phyloP scores from a whole-genome alignment of 306 rosid species.

The Dalbergia cochinchinensis region DNA sequence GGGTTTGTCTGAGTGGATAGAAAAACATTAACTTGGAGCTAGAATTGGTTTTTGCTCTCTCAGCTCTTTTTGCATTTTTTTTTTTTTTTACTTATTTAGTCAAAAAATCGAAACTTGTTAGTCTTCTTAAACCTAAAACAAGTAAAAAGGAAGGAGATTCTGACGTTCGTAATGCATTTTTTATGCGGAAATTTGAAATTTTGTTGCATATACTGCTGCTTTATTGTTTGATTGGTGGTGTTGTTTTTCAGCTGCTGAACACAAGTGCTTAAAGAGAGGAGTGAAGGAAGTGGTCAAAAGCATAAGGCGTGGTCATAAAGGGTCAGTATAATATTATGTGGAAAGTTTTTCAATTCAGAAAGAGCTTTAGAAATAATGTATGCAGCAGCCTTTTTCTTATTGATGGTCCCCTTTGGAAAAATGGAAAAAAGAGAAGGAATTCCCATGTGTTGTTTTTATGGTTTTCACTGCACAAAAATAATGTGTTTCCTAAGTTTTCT shows the following conservation, averaged over 20 bases:
- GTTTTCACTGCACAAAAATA: not conserved
- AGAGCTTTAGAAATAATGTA: not conserved
- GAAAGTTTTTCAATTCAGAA: not conserved
- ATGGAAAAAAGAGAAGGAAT: not conserved
- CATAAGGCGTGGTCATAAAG: conserved; percentile 88
- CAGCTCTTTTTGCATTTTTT: no score
- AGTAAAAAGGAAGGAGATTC: no score
- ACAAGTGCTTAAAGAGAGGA: conserved; percentile 94
- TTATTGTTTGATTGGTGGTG: conserved; percentile 7
- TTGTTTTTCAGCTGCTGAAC: conserved; percentile 70
- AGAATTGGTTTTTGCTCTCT: not conserved
- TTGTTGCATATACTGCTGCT: not conserved
- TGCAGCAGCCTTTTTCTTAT: not conserved
- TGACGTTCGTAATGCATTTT: no score
- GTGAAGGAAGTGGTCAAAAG: conserved; percentile 97
- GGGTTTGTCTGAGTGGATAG: not conserved
- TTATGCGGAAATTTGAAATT: not conserved
- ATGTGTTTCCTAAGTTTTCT: not conserved
- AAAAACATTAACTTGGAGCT: not conserved
- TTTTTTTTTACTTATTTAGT: not conserved
- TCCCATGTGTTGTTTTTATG: not conserved
- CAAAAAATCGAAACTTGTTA: not conserved
- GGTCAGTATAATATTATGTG: conserved; percentile 58
- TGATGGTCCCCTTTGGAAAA: not conserved
- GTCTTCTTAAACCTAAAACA: no score